Conservation (phyloP, 768 basidiomycete genomes). For the Tephrocybe sp. region DNA sequence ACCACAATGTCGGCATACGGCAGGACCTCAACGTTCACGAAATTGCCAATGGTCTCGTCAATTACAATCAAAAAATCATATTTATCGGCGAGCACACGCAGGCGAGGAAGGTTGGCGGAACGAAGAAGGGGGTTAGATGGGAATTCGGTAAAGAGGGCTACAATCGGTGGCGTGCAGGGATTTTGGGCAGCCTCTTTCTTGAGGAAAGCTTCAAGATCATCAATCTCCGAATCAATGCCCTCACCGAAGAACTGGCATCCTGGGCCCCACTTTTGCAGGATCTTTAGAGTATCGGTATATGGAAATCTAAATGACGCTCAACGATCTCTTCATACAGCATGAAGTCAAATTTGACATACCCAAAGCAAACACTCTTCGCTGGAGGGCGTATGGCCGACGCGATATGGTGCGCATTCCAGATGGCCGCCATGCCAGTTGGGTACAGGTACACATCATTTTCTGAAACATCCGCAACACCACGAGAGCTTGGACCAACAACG, state of each 20-base stretch:
- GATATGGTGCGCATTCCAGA: slow-evolving; percentile 87
- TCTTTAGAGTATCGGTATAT: slow-evolving; percentile 93
- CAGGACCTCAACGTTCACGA: slow-evolving; percentile 88
- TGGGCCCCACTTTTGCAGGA: slow-evolving; percentile 94
- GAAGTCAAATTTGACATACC: slow-evolving; percentile 49
- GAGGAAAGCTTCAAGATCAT: slow-evolving; percentile 66
- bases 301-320: slow-evolving; percentile 65
- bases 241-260: slow-evolving; percentile 88
- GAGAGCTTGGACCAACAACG: slow-evolving; percentile 58
- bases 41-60: slow-evolving; percentile 95
- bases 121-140: slow-evolving; percentile 94
- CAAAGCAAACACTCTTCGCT: slow-evolving; percentile 91
- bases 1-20: slow-evolving; percentile 88
- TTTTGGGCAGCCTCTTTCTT: slow-evolving; percentile 37
- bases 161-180: slow-evolving; percentile 55
- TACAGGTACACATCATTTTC: slow-evolving; percentile 91
- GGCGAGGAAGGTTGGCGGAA: slow-evolving; percentile 72
- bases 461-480: slow-evolving; percentile 67
- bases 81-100: slow-evolving; percentile 82
- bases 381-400: slow-evolving; percentile 48
- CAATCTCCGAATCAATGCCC: slow-evolving; percentile 75
- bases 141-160: slow-evolving; percentile 90
- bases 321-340: too few relatives aligned
- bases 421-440: slow-evolving; percentile 90
- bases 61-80: slow-evolving; percentile 87